A percentile compares a stretch with the other conserved stretches of the same genome.
phyloP scores from a whole-genome alignment of 768 basidiomycete species.

The Cyathus striatus region DNA sequence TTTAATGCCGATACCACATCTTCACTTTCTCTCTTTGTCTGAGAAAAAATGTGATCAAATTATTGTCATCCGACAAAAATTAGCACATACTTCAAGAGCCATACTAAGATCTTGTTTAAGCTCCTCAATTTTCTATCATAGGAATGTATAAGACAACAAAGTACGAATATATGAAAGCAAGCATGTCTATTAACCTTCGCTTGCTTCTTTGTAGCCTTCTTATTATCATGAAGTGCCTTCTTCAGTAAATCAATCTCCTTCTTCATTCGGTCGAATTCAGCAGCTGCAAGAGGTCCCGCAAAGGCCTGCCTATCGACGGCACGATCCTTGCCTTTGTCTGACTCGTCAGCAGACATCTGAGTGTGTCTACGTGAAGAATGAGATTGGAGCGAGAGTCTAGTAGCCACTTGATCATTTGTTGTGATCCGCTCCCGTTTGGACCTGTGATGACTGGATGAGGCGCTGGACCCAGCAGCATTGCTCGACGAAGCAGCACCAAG shows the following conservation, averaged over 20 bases:
- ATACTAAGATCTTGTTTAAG: slow-evolving; percentile 30
- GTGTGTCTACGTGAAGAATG: slow-evolving; percentile 9
- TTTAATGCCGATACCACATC: slow-evolving; percentile 38
- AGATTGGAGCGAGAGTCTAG: too few relatives aligned
- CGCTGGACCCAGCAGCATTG: neutral
- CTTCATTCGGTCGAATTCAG: slow-evolving; percentile 51
- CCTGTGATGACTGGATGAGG: neutral
- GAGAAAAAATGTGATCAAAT: neutral
- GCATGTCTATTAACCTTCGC: slow-evolving; percentile 38
- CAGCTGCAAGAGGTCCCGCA: slow-evolving; percentile 31
- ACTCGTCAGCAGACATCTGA: slow-evolving; percentile 4
- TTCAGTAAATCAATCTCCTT: slow-evolving; percentile 54
- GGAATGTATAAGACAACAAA: neutral
- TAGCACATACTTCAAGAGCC: slow-evolving; percentile 17
- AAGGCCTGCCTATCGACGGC: slow-evolving; percentile 12
- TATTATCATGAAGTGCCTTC: slow-evolving; percentile 39
- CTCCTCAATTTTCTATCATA: slow-evolving; percentile 47
- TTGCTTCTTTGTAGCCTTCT: slow-evolving; percentile 50
- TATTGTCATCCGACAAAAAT: too few relatives aligned
- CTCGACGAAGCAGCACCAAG: too few relatives aligned
- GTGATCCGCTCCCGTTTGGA: neutral
- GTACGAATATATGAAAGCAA: neutral
- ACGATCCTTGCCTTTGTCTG: slow-evolving; percentile 8
- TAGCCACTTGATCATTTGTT: too few relatives aligned
- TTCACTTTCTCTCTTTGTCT: slow-evolving; percentile 44